Evolutionary conservation across 768 basidiomycete species (phyloP), one percentile per base, ranked within the genome.

Genomic region (Strobilomyces echinocephalus): DNA sequence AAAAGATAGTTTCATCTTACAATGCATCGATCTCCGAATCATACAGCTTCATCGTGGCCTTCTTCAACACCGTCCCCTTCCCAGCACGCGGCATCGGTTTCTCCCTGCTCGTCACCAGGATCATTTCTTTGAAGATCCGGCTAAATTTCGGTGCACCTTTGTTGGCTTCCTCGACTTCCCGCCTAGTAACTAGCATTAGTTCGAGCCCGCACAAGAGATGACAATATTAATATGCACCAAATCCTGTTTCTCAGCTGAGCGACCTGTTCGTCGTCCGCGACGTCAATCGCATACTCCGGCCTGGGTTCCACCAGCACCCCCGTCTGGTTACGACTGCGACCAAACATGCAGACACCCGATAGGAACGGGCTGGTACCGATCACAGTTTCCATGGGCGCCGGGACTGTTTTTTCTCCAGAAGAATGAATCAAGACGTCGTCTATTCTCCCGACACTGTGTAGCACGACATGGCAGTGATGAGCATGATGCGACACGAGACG

Each of bases 21-120:
- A 81, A 45, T 16, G 60, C 66, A 30, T 80, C 70, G 20, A 83
- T 79, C 50, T 82, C 80, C 2, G 69, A 48, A 10, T 63, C 65
- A 57, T 82, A 82, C 24, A 24, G 24, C 24, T 24, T 24, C 24
- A 24, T 24, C 24, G 24, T 24, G 24, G 24, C 24, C 24, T 74
- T 76, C 43, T 74, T 72, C 39, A 67, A 66, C 4, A 78, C 70
- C 0, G 79, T 76, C 3, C 78, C 77, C 56, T 81, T 82, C 1
- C 67, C 72, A 1, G 77, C 66, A 18, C 73, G 73, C 16, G 72
- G 64, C 39, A 81, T 65, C 1, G 77, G 79, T 51, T 77, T 77
- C 0, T 63, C 67, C 24, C 72, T 59, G 4, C 69, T 63, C 0
- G 78, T 69, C 16, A 80, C 61, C 28, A 80, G 39, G 36, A 82